Evolutionary conservation across 345 rosid genomes (phyloP).

Genomic region (Aurinia saxatilis): DNA sequence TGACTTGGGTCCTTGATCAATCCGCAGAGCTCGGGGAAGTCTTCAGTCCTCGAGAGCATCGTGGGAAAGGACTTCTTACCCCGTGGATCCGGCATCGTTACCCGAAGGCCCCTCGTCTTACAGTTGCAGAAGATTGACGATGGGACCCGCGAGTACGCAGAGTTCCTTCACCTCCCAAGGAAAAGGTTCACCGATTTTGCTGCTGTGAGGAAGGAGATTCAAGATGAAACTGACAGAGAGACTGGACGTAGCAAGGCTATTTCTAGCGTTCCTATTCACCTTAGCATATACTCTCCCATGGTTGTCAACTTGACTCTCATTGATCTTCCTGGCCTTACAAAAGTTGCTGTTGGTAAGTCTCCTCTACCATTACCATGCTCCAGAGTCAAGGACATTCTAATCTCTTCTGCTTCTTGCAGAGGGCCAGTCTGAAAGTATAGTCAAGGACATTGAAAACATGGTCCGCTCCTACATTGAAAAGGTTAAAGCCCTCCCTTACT

Average conservation of each 20-base stretch:
- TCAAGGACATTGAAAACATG: conserved; percentile 96
- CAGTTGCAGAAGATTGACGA: conserved; percentile 97
- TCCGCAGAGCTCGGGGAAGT: conserved; percentile 93
- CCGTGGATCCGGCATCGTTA: conserved; percentile 99
- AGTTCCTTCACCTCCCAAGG: conserved; percentile 89
- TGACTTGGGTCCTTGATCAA: neutral
- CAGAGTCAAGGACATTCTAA: too few species aligned
- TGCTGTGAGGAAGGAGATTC: conserved; percentile 98
- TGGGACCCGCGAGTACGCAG: conserved; percentile 91
- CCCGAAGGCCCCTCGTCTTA: conserved; percentile 91
- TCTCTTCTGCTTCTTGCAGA: conserved; percentile 43
- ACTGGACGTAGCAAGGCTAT: conserved; percentile 86
- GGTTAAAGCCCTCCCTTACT: too few species aligned
- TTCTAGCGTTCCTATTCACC: conserved; percentile 96
- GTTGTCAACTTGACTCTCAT: conserved; percentile 96
- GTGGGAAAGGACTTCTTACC: conserved; percentile 98
- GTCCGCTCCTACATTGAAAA: conserved; percentile 94
- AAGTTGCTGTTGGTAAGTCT: conserved; percentile 93
- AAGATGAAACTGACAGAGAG: conserved; percentile 98
- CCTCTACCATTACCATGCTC: neutral
- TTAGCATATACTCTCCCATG: conserved; percentile 91
- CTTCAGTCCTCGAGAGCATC: conserved; percentile 93
- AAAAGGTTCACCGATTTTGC: conserved; percentile 89
- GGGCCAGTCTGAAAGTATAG: conserved; percentile 94
- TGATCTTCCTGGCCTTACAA: conserved; percentile 99